Evolutionary conservation across 768 basidiomycete species (phyloP).

Genomic region (Pulveroboletus ravenelii): DNA sequence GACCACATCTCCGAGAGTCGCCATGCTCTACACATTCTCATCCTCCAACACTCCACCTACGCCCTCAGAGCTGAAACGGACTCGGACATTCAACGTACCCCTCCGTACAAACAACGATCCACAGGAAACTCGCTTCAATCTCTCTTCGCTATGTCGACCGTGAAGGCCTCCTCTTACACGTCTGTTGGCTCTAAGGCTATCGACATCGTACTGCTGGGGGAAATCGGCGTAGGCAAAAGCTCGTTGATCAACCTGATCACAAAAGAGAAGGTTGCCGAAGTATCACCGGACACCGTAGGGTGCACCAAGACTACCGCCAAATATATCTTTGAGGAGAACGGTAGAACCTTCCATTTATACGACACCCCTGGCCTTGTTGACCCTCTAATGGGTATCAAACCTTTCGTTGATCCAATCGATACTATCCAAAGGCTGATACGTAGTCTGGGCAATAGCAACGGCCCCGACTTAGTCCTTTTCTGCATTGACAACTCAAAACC

Average conservation of each 20-base stretch:
- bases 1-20: constrained; percentile 9
- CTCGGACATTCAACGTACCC: not conserved
- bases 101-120: constrained; percentile 7
- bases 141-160: constrained; percentile 1
- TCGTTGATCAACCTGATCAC: constrained; percentile 39
- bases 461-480: constrained; percentile 28
- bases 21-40: constrained; percentile 11
- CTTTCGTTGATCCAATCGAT: constrained; percentile 22
- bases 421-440: constrained; percentile 28
- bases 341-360: constrained; percentile 22
- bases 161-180: constrained; percentile 4
- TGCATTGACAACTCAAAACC: constrained; percentile 28
- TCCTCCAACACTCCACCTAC: constrained; percentile 6
- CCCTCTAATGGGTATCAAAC: constrained; percentile 15
- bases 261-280: constrained; percentile 21
- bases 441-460: constrained; percentile 24
- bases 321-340: constrained; percentile 24
- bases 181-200: constrained; percentile 2
- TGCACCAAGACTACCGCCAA: constrained; percentile 28
- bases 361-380: constrained; percentile 34
- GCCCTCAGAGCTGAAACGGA: not conserved
- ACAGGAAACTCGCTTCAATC: constrained; percentile 13
- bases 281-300: constrained; percentile 29
- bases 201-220: constrained; percentile 36
- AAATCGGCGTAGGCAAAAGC: constrained; percentile 36